Percentiles rank a stretch among this genome's conserved stretches.
Conservation (phyloP, 768 basidiomycete genomes). For the Phylloporus arenicola region DNA sequence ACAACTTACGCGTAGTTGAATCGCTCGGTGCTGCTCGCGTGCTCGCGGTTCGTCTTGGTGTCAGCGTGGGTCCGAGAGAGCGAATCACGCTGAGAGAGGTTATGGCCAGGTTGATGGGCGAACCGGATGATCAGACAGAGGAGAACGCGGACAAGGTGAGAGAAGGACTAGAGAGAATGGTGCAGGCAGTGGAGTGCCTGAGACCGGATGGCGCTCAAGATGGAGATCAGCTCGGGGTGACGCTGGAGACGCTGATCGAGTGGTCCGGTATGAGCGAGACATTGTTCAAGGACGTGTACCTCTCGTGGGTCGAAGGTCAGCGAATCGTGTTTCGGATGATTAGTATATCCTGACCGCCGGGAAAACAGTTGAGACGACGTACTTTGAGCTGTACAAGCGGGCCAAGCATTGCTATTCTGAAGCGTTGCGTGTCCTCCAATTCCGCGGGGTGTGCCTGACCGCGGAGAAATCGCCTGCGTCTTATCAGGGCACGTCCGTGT, state of each 20-base stretch:
- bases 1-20: constrained; percentile 92
- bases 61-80: constrained; percentile 35
- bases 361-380: constrained; percentile 61
- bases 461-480: constrained; percentile 23
- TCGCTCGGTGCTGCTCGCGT: constrained; percentile 75
- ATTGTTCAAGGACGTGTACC: constrained; percentile 60
- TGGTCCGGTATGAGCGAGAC: constrained; percentile 52
- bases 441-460: constrained; percentile 61
- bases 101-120: constrained; percentile 50
- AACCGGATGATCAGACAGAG: constrained; percentile 35
- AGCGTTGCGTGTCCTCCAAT: constrained; percentile 73
- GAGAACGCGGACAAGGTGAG: constrained; percentile 41
- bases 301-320: constrained; percentile 78
- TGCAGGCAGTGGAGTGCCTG: constrained; percentile 47
- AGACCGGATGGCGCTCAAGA: constrained; percentile 36
- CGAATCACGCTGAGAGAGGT: constrained; percentile 66
- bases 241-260: constrained; percentile 67
- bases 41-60: constrained; percentile 54
- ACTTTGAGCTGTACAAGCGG: constrained; percentile 81
- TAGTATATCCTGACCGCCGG: neutral
- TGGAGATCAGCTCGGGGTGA: constrained; percentile 54
- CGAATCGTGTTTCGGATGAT: neutral
- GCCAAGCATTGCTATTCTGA: constrained; percentile 79
- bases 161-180: constrained; percentile 43
- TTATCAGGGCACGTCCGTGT: constrained; percentile 23